phyloP scores from a whole-genome alignment of 2,329 filamentous ascomycete species.

The Sporothrix brunneoviolacea region DNA sequence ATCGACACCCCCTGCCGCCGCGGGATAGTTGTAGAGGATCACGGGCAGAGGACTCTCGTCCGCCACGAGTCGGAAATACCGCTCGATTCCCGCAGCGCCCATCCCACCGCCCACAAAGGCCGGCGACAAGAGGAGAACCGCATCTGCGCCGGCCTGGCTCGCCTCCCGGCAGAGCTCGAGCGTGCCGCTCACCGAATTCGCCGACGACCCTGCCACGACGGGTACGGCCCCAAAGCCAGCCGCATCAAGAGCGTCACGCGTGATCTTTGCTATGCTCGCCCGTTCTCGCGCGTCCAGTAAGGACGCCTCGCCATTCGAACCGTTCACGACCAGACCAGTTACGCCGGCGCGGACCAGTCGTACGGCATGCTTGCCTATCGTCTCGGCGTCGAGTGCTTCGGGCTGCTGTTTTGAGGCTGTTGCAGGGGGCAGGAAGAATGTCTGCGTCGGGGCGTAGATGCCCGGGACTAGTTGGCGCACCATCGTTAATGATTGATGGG shows the following conservation, averaged over 20 bases:
- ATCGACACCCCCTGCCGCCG: constrained; percentile 76
- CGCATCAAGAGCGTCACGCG: constrained; percentile 71
- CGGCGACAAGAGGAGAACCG: constrained; percentile 69
- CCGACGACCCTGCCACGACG: constrained; percentile 74
- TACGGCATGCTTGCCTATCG: constrained; percentile 71
- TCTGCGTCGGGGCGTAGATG: constrained; percentile 10
- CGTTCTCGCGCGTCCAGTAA: constrained; percentile 77
- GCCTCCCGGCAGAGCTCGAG: constrained; percentile 65
- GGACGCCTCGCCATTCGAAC: constrained; percentile 82
- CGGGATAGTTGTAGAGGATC: constrained; percentile 84
- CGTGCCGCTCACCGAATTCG: constrained; percentile 74
- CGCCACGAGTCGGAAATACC: constrained; percentile 53
- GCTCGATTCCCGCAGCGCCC: constrained; percentile 64
- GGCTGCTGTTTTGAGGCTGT: constrained; percentile 41
- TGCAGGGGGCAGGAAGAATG: neutral
- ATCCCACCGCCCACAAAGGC: constrained; percentile 72
- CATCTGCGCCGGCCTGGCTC: constrained; percentile 66
- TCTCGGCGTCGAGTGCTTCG: constrained; percentile 73
- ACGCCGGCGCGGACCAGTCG: constrained; percentile 70
- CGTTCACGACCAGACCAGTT: constrained; percentile 76
- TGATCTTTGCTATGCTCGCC: constrained; percentile 64
- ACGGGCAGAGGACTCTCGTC: constrained; percentile 68
- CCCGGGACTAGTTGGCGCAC: neutral
- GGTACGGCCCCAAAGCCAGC: constrained; percentile 69
- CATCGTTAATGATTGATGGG: neutral